phyloP scores from a whole-genome alignment of 1,284 basidiomycete genomes.

The Naganishia sp. region DNA sequence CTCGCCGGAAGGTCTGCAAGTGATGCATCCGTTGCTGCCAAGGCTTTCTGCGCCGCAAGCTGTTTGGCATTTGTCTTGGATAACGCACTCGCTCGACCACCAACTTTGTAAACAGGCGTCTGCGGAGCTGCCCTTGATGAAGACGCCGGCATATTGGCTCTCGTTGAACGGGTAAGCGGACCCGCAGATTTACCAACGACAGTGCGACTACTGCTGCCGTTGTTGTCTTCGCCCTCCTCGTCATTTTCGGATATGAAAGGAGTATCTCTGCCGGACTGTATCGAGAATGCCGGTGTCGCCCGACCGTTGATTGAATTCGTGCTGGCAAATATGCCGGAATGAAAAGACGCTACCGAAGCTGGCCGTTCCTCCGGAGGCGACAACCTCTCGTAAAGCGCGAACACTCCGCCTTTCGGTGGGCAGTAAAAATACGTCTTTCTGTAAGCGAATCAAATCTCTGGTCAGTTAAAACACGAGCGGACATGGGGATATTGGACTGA shows the following conservation, averaged over 20 bases:
- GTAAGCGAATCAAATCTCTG: slow-evolving; percentile 40
- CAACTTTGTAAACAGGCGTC: slow-evolving; percentile 52
- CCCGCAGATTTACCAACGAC: slow-evolving; percentile 3
- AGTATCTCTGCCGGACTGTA: slow-evolving; percentile 35
- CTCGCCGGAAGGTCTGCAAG: slow-evolving; percentile 25
- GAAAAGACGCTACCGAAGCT: slow-evolving; percentile 70
- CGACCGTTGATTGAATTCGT: slow-evolving; percentile 41
- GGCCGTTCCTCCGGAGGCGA: slow-evolving; percentile 67
- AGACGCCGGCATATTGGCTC: slow-evolving; percentile 16
- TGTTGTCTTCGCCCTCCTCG: neutral
- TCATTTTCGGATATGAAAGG: slow-evolving; percentile 25
- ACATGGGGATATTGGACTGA: slow-evolving; percentile 55
- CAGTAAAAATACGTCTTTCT: slow-evolving; percentile 85
- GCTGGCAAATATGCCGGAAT: slow-evolving; percentile 53
- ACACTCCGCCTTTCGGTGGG: slow-evolving; percentile 83
- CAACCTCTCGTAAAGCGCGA: slow-evolving; percentile 76
- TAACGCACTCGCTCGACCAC: slow-evolving; percentile 77
- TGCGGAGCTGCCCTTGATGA: neutral
- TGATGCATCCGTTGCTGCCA: slow-evolving; percentile 42
- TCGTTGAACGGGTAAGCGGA: slow-evolving; percentile 23
- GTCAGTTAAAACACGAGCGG: slow-evolving; percentile 65
- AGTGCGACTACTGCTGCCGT: slow-evolving; percentile 14
- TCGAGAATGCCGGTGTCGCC: slow-evolving; percentile 48
- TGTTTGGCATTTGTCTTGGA: slow-evolving; percentile 76
- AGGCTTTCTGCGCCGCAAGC: slow-evolving; percentile 56